Evolutionary conservation across 805 yeast species (phyloP).

Genomic region (Saccharomycopsis schoenii): DNA sequence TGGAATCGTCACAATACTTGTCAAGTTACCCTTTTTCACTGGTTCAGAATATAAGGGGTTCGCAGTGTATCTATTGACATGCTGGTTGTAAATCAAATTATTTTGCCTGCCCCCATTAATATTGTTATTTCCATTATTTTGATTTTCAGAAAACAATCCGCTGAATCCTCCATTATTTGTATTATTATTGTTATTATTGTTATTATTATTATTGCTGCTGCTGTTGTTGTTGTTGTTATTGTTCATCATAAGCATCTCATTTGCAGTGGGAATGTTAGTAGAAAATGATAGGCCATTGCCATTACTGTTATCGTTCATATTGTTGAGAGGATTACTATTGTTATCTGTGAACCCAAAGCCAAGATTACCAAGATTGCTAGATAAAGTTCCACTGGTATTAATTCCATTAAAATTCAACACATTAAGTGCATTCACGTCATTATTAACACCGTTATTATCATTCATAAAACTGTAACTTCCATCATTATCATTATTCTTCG

Average conservation of each 20-base stretch:
- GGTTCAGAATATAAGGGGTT: conserved; percentile 15
- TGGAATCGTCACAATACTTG: conserved; percentile 17
- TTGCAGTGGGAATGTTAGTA: neutral
- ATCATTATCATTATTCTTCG: neutral
- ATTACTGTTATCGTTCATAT: neutral
- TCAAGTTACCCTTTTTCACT: conserved; percentile 17
- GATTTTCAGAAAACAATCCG: neutral
- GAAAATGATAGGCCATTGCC: neutral
- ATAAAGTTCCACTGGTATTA: neutral
- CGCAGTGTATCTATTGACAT: conserved; percentile 15
- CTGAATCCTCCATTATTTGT: neutral
- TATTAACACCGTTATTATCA: neutral
- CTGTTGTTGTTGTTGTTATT: neutral
- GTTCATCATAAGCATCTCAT: neutral
- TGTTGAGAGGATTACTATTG: neutral
- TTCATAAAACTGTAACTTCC: neutral
- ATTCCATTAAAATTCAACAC: neutral
- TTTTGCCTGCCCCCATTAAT: neutral
- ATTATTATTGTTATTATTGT: neutral
- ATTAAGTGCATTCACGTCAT: neutral
- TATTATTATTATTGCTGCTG: neutral
- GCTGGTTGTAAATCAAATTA: conserved; percentile 8
- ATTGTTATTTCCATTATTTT: neutral
- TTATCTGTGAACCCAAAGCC: conserved; percentile 1
- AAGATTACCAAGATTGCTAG: conserved; percentile 5